Conservation (phyloP, 768 basidiomycete species). For the Cyclocybe aegerita region DNA sequence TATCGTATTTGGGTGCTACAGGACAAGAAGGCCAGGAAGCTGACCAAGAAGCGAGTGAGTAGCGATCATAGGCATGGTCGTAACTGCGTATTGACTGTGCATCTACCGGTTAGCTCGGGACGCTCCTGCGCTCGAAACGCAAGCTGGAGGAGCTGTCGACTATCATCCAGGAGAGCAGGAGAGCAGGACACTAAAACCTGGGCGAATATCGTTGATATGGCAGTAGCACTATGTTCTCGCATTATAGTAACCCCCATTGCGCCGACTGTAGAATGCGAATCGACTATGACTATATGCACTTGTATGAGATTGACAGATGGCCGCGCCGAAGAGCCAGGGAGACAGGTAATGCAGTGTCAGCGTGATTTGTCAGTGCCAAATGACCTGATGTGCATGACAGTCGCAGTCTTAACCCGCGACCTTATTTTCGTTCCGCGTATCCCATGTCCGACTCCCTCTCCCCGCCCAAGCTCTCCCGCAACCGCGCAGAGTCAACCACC, state of each 20-base stretch:
- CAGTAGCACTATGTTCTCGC: background rate
- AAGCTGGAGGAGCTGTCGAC: constrained; percentile 95
- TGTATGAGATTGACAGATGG: too few species aligned
- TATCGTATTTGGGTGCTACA: constrained; percentile 23
- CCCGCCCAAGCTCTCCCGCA: constrained; percentile 40
- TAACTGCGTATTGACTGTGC: constrained; percentile 3
- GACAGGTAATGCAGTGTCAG: background rate
- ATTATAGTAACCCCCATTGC: too few species aligned
- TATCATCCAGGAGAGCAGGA: constrained; percentile 92
- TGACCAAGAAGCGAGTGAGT: constrained; percentile 98
- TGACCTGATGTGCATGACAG: constrained; percentile 1
- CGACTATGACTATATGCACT: too few species aligned
- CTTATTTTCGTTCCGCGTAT: constrained; percentile 5
- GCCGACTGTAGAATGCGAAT: too few species aligned
- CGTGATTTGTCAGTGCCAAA: constrained; percentile 4
- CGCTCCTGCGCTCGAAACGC: constrained; percentile 96
- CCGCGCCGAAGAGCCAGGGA: too few species aligned
- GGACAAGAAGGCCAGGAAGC: constrained; percentile 99
- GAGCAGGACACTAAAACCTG: constrained; percentile 49
- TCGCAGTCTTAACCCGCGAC: background rate
- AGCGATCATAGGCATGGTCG: background rate
- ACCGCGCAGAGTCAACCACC: constrained; percentile 60
- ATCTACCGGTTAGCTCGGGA: constrained; percentile 70
- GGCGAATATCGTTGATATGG: constrained; percentile 5
- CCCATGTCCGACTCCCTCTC: constrained; percentile 15